phyloP scores from a whole-genome alignment of 2,329 filamentous ascomycete genomes.

The Fusarium cyanostomum region DNA sequence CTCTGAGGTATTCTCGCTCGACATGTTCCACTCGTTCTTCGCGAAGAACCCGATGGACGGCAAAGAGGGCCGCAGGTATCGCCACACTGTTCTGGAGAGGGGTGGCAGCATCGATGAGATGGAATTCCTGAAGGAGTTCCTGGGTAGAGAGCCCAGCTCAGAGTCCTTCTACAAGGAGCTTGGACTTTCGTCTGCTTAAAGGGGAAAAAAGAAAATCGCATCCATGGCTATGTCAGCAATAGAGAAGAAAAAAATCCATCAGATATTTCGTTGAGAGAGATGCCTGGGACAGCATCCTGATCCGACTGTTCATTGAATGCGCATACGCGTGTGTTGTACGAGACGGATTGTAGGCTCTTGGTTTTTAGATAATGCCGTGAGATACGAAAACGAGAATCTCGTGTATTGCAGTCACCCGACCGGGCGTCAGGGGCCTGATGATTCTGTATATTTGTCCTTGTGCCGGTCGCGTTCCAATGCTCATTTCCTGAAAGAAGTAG shows the following conservation, averaged over 20 bases:
- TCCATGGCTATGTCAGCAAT: not conserved
- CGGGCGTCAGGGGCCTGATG: not conserved
- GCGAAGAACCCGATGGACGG: slow-evolving; percentile 81
- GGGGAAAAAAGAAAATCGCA: not conserved
- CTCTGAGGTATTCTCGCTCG: slow-evolving; percentile 82
- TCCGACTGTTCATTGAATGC: not conserved
- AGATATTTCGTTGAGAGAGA: not conserved
- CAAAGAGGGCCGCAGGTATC: slow-evolving; percentile 77
- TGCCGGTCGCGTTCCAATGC: slow-evolving; percentile 6
- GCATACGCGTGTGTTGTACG: slow-evolving; percentile 11
- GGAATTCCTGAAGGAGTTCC: slow-evolving; percentile 79
- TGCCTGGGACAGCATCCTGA: not conserved
- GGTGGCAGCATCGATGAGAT: slow-evolving; percentile 85
- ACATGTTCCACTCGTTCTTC: slow-evolving; percentile 88
- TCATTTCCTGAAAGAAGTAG: slow-evolving; percentile 5
- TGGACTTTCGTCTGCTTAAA: slow-evolving; percentile 53
- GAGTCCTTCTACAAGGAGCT: slow-evolving; percentile 85
- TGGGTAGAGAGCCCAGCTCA: slow-evolving; percentile 78
- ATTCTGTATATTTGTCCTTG: slow-evolving; percentile 4
- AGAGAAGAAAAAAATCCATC: slow-evolving; percentile 8
- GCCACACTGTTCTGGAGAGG: slow-evolving; percentile 80
- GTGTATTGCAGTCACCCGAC: slow-evolving; percentile 28
- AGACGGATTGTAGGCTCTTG: not conserved
- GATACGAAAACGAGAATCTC: slow-evolving; percentile 23
- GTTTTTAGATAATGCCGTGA: slow-evolving; percentile 6